Evolutionary conservation across 208 protist species (phyloP).

Genomic region (Angomonas deanei): DNA sequence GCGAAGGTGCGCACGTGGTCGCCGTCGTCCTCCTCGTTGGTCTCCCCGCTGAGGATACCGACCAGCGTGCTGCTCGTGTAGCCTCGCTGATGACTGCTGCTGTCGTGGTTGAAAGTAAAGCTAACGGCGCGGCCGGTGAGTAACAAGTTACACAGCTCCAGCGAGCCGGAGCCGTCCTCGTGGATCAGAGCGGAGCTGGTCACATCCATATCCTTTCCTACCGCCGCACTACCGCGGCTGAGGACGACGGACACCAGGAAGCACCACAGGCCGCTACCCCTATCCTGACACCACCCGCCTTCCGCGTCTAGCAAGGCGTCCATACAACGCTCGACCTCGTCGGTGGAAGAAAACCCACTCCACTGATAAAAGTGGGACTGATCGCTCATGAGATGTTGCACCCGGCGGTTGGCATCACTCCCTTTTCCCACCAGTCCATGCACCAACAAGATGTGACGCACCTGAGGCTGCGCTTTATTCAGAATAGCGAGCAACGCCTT

Average conservation of each 20-base stretch:
- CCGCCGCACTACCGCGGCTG: conserved; percentile 41
- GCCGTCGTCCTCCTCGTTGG: background rate
- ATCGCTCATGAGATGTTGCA: background rate
- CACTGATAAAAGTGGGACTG: conserved; percentile 15
- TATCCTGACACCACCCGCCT: conserved; percentile 45
- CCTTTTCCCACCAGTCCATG: conserved; percentile 20
- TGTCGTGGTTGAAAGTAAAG: conserved; percentile 33
- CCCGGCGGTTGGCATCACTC: background rate
- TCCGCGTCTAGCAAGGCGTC: conserved; percentile 19
- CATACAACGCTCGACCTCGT: conserved; percentile 42
- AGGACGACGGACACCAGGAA: conserved; percentile 71
- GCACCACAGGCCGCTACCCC: conserved; percentile 55
- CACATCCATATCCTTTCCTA: conserved; percentile 22
- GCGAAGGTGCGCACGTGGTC: conserved; percentile 17
- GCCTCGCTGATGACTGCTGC: conserved; percentile 17
- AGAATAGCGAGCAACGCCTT: conserved; percentile 48
- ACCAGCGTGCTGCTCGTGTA: conserved; percentile 18
- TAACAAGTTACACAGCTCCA: conserved; percentile 46
- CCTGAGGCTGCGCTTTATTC: conserved; percentile 49
- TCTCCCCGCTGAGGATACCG: conserved; percentile 31
- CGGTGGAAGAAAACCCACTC: conserved; percentile 23
- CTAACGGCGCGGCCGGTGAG: conserved; percentile 27
- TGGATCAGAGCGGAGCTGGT: conserved; percentile 11
- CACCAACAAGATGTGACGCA: conserved; percentile 46
- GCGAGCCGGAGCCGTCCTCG: conserved; percentile 26